Evolutionary conservation across 139 green algal species (phyloP).

Genomic region (Pseudopediastrum boryanum): DNA sequence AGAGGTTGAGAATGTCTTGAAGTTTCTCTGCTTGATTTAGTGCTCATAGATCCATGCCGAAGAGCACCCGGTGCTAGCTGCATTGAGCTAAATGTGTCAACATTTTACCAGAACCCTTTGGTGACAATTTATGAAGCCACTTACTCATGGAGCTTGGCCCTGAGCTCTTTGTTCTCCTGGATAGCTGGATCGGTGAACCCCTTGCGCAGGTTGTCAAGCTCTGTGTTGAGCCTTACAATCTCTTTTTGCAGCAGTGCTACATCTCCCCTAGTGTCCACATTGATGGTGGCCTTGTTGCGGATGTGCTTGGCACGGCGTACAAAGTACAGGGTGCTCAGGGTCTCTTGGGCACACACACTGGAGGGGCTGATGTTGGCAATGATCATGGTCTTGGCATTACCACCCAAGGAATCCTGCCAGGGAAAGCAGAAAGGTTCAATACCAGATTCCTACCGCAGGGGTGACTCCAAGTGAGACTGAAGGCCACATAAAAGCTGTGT

Average conservation of each 20-base stretch:
- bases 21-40: background rate
- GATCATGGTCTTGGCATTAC: conserved; percentile 95
- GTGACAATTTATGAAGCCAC: conserved; percentile 41
- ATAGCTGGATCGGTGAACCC: conserved; percentile 51
- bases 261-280: conserved; percentile 62
- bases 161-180: conserved; percentile 45
- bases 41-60: background rate
- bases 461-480: no score
- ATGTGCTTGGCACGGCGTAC: conserved; percentile 89
- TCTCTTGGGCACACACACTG: conserved; percentile 69
- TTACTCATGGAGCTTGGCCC: conserved; percentile 33
- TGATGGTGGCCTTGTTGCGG: conserved; percentile 83
- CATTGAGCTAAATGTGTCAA: background rate
- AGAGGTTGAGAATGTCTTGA: background rate
- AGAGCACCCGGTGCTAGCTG: background rate
- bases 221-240: conserved; percentile 59
- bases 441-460: no score
- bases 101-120: background rate
- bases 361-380: conserved; percentile 87
- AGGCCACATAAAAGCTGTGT: no score
- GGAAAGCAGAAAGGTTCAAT: no score
- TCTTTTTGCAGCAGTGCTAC: conserved; percentile 58
- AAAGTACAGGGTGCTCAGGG: conserved; percentile 91
- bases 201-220: conserved; percentile 52
- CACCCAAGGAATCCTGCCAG: conserved; percentile 91